Conservation (phyloP, 1,284 basidiomycete genomes). For the Entoloma clypeatum region DNA sequence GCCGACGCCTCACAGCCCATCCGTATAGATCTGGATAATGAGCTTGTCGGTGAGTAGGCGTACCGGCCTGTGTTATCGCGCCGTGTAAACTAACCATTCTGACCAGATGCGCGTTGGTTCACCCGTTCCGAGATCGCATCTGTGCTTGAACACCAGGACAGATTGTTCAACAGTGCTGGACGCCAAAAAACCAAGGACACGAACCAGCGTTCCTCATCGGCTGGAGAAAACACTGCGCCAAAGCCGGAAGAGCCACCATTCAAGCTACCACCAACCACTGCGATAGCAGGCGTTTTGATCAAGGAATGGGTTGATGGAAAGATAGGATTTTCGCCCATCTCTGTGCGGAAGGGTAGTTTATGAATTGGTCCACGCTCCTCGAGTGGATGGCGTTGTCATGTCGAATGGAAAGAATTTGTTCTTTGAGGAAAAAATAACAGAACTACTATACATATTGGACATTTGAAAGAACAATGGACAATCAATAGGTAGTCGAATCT, state of each 20-base stretch:
- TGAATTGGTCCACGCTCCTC: no score
- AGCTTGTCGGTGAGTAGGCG: constrained; percentile 85
- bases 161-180: constrained; percentile 53
- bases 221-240: constrained; percentile 39
- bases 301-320: constrained; percentile 58
- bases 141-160: constrained; percentile 60
- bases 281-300: constrained; percentile 69
- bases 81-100: constrained; percentile 1
- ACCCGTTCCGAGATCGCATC: constrained; percentile 68
- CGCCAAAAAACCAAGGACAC: constrained; percentile 59
- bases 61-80: constrained; percentile 5
- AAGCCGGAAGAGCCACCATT: constrained; percentile 46
- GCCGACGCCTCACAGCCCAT: constrained; percentile 73
- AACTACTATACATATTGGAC: constrained; percentile 15
- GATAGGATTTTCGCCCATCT: constrained; percentile 28
- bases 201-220: no score
- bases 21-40: constrained; percentile 89
- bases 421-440: no score
- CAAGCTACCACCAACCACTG: constrained; percentile 61
- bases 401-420: no score
- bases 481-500: constrained; percentile 68
- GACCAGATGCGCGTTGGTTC: constrained; percentile 84
- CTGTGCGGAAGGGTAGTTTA: constrained; percentile 23
- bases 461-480: constrained; percentile 1
- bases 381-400: no score